Evolutionary conservation across 257 asterid genomes (phyloP), one percentile per base, ranked within the genome.

Genomic region (Pogostemon cablin): DNA sequence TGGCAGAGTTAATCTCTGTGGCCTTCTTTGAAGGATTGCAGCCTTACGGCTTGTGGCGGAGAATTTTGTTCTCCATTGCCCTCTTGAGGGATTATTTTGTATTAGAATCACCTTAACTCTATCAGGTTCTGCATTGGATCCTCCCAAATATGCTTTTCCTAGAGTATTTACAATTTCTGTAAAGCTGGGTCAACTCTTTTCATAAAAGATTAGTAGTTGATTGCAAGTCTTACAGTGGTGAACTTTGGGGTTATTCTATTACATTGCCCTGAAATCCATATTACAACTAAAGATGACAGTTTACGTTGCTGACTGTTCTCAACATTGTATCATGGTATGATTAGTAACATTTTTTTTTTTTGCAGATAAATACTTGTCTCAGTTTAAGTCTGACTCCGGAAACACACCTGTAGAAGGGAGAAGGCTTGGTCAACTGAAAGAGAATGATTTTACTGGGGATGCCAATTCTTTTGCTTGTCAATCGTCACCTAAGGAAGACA

Each of bases 321-420:
- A 49, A 20, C 56, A 70, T 69, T 48, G 56, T 35, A 54, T 46
- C 15, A 41, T 56, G 42, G 53, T 53, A 32, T 70, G 63, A 68
- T 63, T 68, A 65, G 7, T 61, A 42, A 59, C 55, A 69, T 53
- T 76, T 78, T 72, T 59, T 62, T 78, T 72, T 59, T 62, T 58
- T 77, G 83, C 88, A 93, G 99, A 89, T 73, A 88, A 84, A 81
- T 93, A 84, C 81, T 46, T 87, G 66, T 86, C 93, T 3, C 82
- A 82, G 62, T 80, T 75, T 64, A 86, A 84, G 65, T 83, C 90
- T 48, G 97, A 93, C 68, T 82, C 92, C 74, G 81, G 80, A 71
- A 75, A 81, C 65, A 42, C 69, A 54, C 74, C 83, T 67, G 90
- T 85, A 49, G 86, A 85, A 54, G 90, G 85, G 77, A 79, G 76